Evolutionary conservation across 2,329 filamentous ascomycete genomes (phyloP), one percentile per base, ranked within the genome.

Genomic region (Fusarium succisae): DNA sequence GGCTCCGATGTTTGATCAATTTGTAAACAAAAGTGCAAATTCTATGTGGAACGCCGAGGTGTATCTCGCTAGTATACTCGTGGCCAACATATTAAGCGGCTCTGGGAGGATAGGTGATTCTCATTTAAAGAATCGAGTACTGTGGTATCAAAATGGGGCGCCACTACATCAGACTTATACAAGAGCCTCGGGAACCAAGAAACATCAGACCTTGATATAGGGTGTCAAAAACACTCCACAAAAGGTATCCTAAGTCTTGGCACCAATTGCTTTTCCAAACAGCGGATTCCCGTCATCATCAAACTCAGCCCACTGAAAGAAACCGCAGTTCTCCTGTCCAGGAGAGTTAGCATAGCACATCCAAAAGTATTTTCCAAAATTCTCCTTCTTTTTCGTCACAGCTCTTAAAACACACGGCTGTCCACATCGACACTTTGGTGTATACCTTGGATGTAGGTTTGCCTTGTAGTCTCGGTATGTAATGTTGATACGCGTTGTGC

Each of bases 401-500:
- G 94, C 95, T 48, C 94, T 87, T 72, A 98, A 84, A 14, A 92
- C 86, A 38, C 86, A 85, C 0, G 94, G 90, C 8, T 95, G 87
- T 0, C 87, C 87, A 77, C 96, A 98, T 39, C 86, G 87, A 80
- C 96, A 99, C 63, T 87, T 89, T 0, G 95, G 95, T 1, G 94
- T 98, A 76, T 89, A 87, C 5, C 86, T 88, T 1, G 96, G 96
- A 79, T 96, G 93, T 72, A 98, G 87, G 50, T 87, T 91, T 22
- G 90, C 86, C 53, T 93, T 91, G 82, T 98, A 98, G 83, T 94
- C 92, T 12, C 96, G 91, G 82, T 98, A 99, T 0, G 96, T 99
- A 80, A 99, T 89, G 80, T 98, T 98, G 77, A 99, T 95, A 45
- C 96, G 89, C 72, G 90, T 91, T 76, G 91, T 95, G 2, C 92